Base-by-base conservation (phyloP, 345 rosid genomes). In the Carallia pectinifolia region DNA sequence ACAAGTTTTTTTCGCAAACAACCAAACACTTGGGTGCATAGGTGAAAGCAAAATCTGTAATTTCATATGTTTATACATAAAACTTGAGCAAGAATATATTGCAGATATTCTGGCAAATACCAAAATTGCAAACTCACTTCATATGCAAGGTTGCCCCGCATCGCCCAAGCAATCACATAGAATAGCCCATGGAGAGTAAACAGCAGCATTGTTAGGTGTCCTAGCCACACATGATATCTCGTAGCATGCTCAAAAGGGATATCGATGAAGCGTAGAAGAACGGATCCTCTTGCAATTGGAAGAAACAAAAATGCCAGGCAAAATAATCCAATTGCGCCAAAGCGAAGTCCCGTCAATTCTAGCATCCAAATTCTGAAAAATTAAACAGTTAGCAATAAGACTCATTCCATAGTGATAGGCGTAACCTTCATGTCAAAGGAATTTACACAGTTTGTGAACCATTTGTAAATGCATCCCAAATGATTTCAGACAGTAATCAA, bases 171-270 rank as follows among this genome's bases (percentile, higher is more conserved):
- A 64, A 85, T 67, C 13, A 85, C 81, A 70, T 82, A 90, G 73
- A 80, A 83, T 5, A 90, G 75, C 31, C 97, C 98, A 76, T 93
- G 97, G 40, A 93, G 86, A 53, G 96, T 80, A 74, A 91, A 91
- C 61, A 94, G 74, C 50, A 79, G 53, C 96, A 94, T 85, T 48
- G 97, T 88, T 37, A 88, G 81, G 85, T 91, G 90, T 53, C 97
- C 98, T 76, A 94, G 79, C 98, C 98, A 93, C 34, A 90, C 89
- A 76, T 93, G 98, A 73, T 93, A 93, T 79, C 79, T 80, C 23
- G 93, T 87, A 16, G 97, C 98, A 76, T 91, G 97, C 80, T 91
- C 97, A 56, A 94, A 90, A 10, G 97, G 97, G 81, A 94, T 85
- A 69, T 91, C 90, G 36, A 87, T 62, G 33, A 91, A 76, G 39